Conservation (phyloP, 116 monocot genomes). For the Posidonia oceanica region DNA sequence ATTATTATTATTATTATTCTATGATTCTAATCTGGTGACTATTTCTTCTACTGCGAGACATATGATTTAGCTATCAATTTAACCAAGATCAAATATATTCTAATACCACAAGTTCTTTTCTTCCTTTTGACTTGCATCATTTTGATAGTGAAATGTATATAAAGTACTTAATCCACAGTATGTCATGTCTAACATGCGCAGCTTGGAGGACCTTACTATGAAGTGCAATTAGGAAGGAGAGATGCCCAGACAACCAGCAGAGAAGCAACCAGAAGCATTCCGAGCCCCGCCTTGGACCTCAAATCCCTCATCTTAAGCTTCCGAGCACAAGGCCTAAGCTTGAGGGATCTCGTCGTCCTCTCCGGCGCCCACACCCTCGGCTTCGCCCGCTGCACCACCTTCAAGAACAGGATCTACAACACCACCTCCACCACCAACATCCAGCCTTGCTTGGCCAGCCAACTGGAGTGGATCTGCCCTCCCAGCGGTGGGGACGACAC, state of each 20-base stretch:
- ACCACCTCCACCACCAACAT: slow-evolving; percentile 23
- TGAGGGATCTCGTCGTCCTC: slow-evolving; percentile 32
- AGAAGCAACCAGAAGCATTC: slow-evolving; percentile 28
- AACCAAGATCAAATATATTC: not conserved
- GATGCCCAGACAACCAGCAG: slow-evolving; percentile 34
- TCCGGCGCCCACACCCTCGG: slow-evolving; percentile 53
- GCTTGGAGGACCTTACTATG: slow-evolving; percentile 5
- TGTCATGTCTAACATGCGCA: not conserved
- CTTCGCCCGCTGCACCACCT: slow-evolving; percentile 29
- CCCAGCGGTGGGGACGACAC: slow-evolving; percentile 16
- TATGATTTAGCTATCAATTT: not conserved
- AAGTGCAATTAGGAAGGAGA: slow-evolving; percentile 34
- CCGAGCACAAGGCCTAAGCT: slow-evolving; percentile 16
- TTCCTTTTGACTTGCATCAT: too few relatives aligned
- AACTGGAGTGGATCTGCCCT: slow-evolving; percentile 25
- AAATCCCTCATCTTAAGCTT: slow-evolving; percentile 17
- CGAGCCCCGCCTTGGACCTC: slow-evolving; percentile 16
- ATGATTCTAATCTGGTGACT: too few relatives aligned
- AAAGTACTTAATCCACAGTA: not conserved
- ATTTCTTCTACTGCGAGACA: too few relatives aligned
- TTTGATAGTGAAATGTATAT: too few relatives aligned
- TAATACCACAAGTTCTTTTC: too few relatives aligned
- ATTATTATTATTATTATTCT: not conserved
- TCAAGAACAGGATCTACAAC: slow-evolving; percentile 39
- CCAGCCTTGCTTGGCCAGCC: slow-evolving; percentile 22